These are phyloP conservation scores for Cardamine occulta DNA, from an alignment of 345 rosid genomes.

Conservation along the genomic window DNA sequence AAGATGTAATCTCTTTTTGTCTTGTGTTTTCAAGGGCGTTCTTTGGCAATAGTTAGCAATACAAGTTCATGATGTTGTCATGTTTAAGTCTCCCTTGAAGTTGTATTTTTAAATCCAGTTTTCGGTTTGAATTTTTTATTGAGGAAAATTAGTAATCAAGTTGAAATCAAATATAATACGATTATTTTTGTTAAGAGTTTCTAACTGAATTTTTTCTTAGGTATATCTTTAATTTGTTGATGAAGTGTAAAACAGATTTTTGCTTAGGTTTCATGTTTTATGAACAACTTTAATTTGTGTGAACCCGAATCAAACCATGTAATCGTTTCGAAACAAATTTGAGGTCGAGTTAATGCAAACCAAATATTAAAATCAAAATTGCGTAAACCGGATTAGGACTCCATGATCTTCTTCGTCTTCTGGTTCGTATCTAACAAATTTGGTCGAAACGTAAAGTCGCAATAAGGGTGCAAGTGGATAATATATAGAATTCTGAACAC, in stretches of 20 bases:
- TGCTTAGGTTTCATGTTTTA: not conserved
- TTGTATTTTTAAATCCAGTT: constrained; percentile 1
- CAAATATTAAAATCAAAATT: not conserved
- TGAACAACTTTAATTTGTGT: not conserved
- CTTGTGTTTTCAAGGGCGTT: constrained; percentile 14
- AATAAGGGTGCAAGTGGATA: constrained; percentile 28
- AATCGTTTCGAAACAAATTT: not conserved
- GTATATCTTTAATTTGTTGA: not conserved
- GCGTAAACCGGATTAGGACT: not conserved
- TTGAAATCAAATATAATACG: not conserved
- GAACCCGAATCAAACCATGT: not conserved
- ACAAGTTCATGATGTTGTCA: constrained; percentile 31
- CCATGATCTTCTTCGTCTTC: not conserved
- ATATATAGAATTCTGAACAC: constrained; percentile 21
- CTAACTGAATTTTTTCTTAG: not conserved
- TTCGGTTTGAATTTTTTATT: not conserved
- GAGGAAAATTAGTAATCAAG: not conserved
- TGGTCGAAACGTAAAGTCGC: constrained; percentile 32
- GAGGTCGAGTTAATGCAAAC: not conserved
- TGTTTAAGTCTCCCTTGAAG: not conserved
- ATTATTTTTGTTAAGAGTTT: not conserved
- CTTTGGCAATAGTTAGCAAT: constrained; percentile 23
- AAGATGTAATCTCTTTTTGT: constrained; percentile 32
- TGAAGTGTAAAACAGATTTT: not conserved
- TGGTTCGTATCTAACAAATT: not conserved